Conservation (phyloP, 225 moss, liverwort and hornwort genomes). For the Physcomitrellopsis africana region DNA sequence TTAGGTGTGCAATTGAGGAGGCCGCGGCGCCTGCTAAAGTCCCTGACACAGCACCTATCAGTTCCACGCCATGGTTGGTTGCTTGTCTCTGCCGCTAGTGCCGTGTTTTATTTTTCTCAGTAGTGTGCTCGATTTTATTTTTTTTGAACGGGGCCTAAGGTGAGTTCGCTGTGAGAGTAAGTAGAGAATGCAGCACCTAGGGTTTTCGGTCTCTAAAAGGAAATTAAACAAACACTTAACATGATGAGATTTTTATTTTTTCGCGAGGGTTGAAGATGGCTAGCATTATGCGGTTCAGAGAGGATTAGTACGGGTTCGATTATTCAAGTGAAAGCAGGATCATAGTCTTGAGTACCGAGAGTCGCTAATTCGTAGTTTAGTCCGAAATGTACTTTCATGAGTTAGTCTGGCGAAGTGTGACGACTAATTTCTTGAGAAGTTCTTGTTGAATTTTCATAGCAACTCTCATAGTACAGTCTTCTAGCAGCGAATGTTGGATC, state of each 20-base stretch:
- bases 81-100: neutral
- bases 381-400: too few relatives aligned
- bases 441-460: neutral
- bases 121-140: neutral
- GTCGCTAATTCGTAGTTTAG: neutral
- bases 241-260: neutral
- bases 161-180: neutral
- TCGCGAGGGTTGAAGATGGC: too few relatives aligned
- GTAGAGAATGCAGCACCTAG: neutral
- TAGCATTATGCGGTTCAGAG: too few relatives aligned
- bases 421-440: neutral
- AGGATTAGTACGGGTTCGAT: neutral
- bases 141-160: neutral
- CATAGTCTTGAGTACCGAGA: too few relatives aligned
- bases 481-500: neutral
- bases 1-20: slow-evolving; percentile 48
- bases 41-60: slow-evolving; percentile 50
- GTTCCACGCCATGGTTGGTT: slow-evolving; percentile 46
- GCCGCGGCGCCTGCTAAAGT: slow-evolving; percentile 49
- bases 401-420: neutral
- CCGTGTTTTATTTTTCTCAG: neutral
- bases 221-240: neutral
- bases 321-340: neutral
- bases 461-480: neutral
- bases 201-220: neutral